Evolutionary conservation across 164 flowering plant genomes (phyloP), one percentile per base, ranked within the genome.

Genomic region (Aristolochia fimbriata): DNA sequence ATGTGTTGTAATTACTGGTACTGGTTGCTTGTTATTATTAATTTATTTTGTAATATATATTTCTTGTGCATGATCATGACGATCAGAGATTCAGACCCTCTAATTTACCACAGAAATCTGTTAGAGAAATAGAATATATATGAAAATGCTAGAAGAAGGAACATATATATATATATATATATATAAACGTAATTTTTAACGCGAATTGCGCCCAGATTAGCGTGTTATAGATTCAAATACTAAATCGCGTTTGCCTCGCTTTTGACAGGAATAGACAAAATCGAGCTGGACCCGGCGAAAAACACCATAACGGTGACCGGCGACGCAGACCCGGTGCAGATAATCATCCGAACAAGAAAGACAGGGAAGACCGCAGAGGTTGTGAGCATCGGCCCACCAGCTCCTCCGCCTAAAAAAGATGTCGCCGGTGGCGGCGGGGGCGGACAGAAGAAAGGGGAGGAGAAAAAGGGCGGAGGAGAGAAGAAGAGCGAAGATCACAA

Each of bases 361-460:
- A 76, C 70, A 9, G 82, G 85, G 5, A 81, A 74, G 58, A 41
- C 8, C 20, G 84, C 62, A 0, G 81, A 80, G 23, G 77, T 82
- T 0, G 77, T 80, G 14, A 82, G 71, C 25, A 57, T 87, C 59
- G 89, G 88, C 50, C 82, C 87, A 45, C 88, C 92, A 1, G 82
- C 87, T 2, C 68, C 75, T 14, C 88, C 84, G 1, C 77, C 74
- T 0, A 73, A 77, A 55, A 64, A 61, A 45, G 66, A 56, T 25
- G 60, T 53, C 10, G 70, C 48, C 12, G 67, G 67, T n/a, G 76
- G 53, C 11, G 53, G 53, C 22, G 53, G 53, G 11, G 53, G 53
- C 16, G 53, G 53, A n/a, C 75, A 72, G 47, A 75, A 77, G 59
- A 77, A 76, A 55, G 55, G 69, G 5, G 66, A 62, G 0, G 65